These are phyloP conservation scores for Cephalotrichum gorgonifer DNA, from an alignment of 2,329 filamentous ascomycete species.

Conservation along the genomic window DNA sequence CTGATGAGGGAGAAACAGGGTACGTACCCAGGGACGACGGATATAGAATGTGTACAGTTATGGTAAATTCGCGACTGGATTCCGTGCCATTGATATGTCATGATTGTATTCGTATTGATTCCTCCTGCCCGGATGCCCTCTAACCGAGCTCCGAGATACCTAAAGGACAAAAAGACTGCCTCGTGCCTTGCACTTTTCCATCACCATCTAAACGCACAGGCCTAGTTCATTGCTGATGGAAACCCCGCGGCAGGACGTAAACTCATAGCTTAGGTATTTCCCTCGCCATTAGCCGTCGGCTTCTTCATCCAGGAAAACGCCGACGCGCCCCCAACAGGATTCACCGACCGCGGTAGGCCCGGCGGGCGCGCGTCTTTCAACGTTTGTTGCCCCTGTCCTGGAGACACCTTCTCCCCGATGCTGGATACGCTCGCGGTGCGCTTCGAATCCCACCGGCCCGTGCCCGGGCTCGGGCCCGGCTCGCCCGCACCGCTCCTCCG, in stretches of 20 bases:
- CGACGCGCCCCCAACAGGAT: slow-evolving; percentile 84
- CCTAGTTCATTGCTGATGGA: too few species aligned
- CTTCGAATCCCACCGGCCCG: slow-evolving; percentile 43
- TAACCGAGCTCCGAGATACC: not conserved
- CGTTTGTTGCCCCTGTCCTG: slow-evolving; percentile 24
- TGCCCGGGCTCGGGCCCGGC: slow-evolving; percentile 14
- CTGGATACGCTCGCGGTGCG: slow-evolving; percentile 33
- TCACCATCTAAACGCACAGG: too few species aligned
- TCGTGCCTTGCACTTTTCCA: not conserved
- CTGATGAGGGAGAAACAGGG: too few species aligned
- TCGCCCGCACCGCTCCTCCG: slow-evolving; percentile 14
- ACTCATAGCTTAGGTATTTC: too few species aligned
- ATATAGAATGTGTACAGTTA: not conserved
- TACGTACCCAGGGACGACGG: too few species aligned
- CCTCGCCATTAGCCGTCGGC: slow-evolving; percentile 8
- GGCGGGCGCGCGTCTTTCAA: slow-evolving; percentile 13
- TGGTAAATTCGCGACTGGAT: not conserved
- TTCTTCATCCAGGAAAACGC: slow-evolving; percentile 82
- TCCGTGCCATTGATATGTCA: slow-evolving; percentile 1
- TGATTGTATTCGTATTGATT: not conserved
- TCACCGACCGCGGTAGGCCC: slow-evolving; percentile 49
- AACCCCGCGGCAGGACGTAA: not conserved
- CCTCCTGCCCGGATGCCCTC: not conserved
- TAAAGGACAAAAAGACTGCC: not conserved
- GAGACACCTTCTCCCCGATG: slow-evolving; percentile 14